Base-by-base conservation (phyloP, 2,329 filamentous ascomycete species). In the Stemphylium vesicarium region DNA sequence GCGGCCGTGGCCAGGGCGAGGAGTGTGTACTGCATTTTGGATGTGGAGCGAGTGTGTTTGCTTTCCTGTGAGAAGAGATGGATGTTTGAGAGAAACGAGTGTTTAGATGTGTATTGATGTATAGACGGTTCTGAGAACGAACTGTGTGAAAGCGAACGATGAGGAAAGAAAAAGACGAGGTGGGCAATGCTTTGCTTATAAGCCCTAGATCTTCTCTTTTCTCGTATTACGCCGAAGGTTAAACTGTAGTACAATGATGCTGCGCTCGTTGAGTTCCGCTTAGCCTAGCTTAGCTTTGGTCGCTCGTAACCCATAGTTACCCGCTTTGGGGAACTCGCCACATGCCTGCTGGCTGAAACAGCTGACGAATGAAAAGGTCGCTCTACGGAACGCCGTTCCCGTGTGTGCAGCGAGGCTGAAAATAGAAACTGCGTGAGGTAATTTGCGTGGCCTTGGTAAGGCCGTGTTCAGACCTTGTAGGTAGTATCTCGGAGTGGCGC, bases 1-100 rank as follows among this genome's bases (percentile, higher is more conserved):
- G 54, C 51, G 38, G 51, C 56, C 1, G 61, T 49, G 20, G 61
- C 59, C 18, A 67, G 20, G 22, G 50, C 48, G 33, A 65, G 33
- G 38, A 60, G 52, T 22, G 48, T 53, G 52, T 60, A 63, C 16
- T 59, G 62, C 62, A 66, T 66, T 7, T 37, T 57, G 42, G 31
- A 26, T 13, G 37, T 12, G 53, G 32, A 4, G 29, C 11, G 24
- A 15, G n/a, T 3, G 6, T 42, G 26, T 12, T 24, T 41, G 7
- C 26, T 6, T n/a, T 6, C 22, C 7, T 3, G 4, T 3, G 39
- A 31, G 9, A 4, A 15, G 18, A 12, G 10, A 20, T 35, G 24
- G 20, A 32, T 20, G 42, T 32, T 13, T 2, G 16, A 31, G 26
- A 7, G 2, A 16, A 33, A 31, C 20, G 24, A 35, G 24, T 42